Evolutionary conservation across 1,284 basidiomycete species (phyloP).

Genomic region (Moesziomyces antarcticus): DNA sequence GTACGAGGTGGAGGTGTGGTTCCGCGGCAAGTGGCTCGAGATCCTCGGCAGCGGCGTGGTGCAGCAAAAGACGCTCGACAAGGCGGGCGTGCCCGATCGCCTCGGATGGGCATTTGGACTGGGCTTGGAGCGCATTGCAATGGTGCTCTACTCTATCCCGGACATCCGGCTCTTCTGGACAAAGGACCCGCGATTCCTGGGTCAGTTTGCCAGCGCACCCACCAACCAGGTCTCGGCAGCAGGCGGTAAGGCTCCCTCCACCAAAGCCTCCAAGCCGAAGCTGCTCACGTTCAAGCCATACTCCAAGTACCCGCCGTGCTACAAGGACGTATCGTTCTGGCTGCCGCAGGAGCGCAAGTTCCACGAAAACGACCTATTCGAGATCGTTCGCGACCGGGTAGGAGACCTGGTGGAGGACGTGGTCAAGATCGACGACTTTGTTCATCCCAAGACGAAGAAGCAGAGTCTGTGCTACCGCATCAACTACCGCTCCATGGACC

Average conservation of each 20-base stretch:
- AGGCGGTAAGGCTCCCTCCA: slow-evolving; percentile 17
- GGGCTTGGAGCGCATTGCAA: slow-evolving; percentile 95
- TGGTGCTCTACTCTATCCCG: slow-evolving; percentile 96
- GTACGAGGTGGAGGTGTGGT: slow-evolving; percentile 98
- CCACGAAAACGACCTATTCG: slow-evolving; percentile 97
- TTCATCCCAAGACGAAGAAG: slow-evolving; percentile 85
- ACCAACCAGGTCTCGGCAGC: slow-evolving; percentile 34
- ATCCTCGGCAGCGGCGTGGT: slow-evolving; percentile 95
- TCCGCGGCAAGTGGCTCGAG: slow-evolving; percentile 95
- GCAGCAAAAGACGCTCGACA: slow-evolving; percentile 85
- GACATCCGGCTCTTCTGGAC: slow-evolving; percentile 99
- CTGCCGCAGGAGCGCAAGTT: slow-evolving; percentile 68
- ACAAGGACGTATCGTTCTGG: slow-evolving; percentile 74
- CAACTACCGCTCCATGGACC: slow-evolving; percentile 96
- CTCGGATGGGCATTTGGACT: slow-evolving; percentile 98
- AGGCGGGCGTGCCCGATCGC: slow-evolving; percentile 76
- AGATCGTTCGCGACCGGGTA: slow-evolving; percentile 89
- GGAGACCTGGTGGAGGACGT: slow-evolving; percentile 94
- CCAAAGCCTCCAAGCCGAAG: slow-evolving; percentile 22
- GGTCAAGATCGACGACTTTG: slow-evolving; percentile 87
- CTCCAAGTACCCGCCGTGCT: slow-evolving; percentile 65
- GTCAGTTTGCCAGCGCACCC: slow-evolving; percentile 78
- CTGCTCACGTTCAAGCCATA: slow-evolving; percentile 66
- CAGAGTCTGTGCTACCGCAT: slow-evolving; percentile 88
- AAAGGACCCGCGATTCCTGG: slow-evolving; percentile 83